Evolutionary conservation across 495 filamentous ascomycete genomes (phyloP).

Genomic region (Xylaria acuta): DNA sequence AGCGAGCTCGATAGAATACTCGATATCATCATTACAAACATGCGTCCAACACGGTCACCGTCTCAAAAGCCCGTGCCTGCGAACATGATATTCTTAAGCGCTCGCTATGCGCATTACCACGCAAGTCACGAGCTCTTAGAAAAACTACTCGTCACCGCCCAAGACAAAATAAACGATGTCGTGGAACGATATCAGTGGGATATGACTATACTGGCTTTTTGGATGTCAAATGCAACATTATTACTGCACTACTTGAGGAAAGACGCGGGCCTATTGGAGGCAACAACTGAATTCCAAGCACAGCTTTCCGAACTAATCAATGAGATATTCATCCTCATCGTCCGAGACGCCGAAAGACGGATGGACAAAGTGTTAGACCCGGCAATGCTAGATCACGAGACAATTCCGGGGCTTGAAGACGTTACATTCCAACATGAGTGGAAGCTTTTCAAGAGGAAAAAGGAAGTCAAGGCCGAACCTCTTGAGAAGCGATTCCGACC

Average conservation of each 20-base stretch:
- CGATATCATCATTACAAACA: constrained; percentile 95
- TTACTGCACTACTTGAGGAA: constrained; percentile 97
- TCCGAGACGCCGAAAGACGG: constrained; percentile 93
- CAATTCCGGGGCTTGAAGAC: constrained; percentile 95
- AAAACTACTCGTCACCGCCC: constrained; percentile 80
- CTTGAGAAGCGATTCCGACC: constrained; percentile 92
- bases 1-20: constrained; percentile 86
- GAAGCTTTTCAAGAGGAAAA: constrained; percentile 92
- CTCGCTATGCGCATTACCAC: constrained; percentile 96
- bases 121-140: constrained; percentile 83
- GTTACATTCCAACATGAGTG: constrained; percentile 97
- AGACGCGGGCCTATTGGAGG: constrained; percentile 78
- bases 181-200: constrained; percentile 97
- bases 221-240: constrained; percentile 97
- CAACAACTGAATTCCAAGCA: constrained; percentile 88
- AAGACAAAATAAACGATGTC: constrained; percentile 95
- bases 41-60: constrained; percentile 94
- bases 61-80: constrained; percentile 97
- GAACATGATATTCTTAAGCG: constrained; percentile 94
- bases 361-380: constrained; percentile 94
- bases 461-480: constrained; percentile 83
- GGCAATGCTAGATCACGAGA: constrained; percentile 97
- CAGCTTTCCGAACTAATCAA: constrained; percentile 95
- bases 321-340: constrained; percentile 99
- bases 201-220: constrained; percentile 98